Base-by-base conservation (phyloP, 306 rosid species). In the Lithocarpus polystachyus region DNA sequence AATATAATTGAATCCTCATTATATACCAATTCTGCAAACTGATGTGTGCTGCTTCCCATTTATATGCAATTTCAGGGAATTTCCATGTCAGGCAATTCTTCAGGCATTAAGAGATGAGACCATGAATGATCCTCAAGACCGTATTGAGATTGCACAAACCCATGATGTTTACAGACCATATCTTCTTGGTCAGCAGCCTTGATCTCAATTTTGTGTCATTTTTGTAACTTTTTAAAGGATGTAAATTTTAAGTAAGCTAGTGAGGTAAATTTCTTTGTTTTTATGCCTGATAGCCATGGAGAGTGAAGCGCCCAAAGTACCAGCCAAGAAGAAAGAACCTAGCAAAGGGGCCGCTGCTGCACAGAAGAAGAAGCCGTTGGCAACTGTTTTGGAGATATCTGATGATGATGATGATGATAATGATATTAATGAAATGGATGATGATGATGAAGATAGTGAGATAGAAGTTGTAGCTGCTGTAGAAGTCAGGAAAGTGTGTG, bases 51-150 rank as follows among this genome's bases (percentile, higher is more conserved):
- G 74, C 68, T 62, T 83, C 71, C 60, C 26, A 2, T 82, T 75
- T 13, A 69, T 55, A 57, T 59, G 67, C 17, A 59, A 82, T 19
- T 84, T 71, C 81, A 94, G 99, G 92, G 97, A 94, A 82, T 89
- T 79, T 80, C 80, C 90, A 13, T 73, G 87, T 7, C 68, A 85
- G 79, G 97, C 97, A 70, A 94, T 94, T 87, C 97, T 92, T 86
- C 84, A 92, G 88, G 95, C 97, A 67, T 81, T 94, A 65, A 76
- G 97, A 72, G 99, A 92, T 60, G 99, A 92, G 78, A 85, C 95
- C 40, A 84, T 89, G 94, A 89, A 93, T 24, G 99, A 94, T 82
- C 97, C 97, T 3, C 93, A 97, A 28, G 99, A 94, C 55, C 97
- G 95, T 28, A 94, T 94, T 28, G 87, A 85, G 88, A 94, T 94